Evolutionary conservation across 768 basidiomycete species (phyloP).

Genomic region (Suillus decipiens): DNA sequence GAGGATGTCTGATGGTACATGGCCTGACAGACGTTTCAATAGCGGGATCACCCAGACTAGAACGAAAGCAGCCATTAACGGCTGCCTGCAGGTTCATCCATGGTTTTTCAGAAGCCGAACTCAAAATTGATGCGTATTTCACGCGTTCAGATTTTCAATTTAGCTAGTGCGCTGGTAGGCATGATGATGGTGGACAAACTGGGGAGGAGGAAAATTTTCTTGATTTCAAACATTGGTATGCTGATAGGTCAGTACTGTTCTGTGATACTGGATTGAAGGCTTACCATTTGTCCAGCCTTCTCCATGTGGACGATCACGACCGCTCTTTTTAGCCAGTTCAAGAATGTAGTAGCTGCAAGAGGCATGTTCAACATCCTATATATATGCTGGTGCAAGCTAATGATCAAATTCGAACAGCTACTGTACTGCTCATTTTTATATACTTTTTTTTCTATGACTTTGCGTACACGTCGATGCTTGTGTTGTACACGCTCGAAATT

Average conservation of each 20-base stretch:
- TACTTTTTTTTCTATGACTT: constrained; percentile 57
- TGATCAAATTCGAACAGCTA: constrained; percentile 40
- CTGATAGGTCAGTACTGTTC: constrained; percentile 44
- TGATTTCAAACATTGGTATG: constrained; percentile 63
- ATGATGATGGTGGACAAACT: constrained; percentile 66
- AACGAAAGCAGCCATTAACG: constrained; percentile 64
- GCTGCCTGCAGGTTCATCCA: constrained; percentile 51
- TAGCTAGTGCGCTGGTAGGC: constrained; percentile 58
- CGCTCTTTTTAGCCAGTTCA: constrained; percentile 37
- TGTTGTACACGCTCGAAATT: constrained; percentile 71
- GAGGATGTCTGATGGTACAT: not conserved
- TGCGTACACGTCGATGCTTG: constrained; percentile 77
- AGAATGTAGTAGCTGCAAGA: constrained; percentile 34
- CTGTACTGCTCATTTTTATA: constrained; percentile 66
- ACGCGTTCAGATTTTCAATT: constrained; percentile 55
- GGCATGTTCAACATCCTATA: constrained; percentile 6
- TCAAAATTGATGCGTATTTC: not conserved
- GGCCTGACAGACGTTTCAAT: not conserved
- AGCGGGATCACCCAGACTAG: constrained; percentile 50
- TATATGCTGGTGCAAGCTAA: not conserved
- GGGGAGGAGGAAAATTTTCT: constrained; percentile 70
- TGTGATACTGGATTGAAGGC: not conserved
- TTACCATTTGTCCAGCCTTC: constrained; percentile 43
- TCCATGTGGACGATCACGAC: constrained; percentile 57
- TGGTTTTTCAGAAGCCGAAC: not conserved